phyloP scores from a whole-genome alignment of 768 basidiomycete species.

The Xerocomellus intermedius region DNA sequence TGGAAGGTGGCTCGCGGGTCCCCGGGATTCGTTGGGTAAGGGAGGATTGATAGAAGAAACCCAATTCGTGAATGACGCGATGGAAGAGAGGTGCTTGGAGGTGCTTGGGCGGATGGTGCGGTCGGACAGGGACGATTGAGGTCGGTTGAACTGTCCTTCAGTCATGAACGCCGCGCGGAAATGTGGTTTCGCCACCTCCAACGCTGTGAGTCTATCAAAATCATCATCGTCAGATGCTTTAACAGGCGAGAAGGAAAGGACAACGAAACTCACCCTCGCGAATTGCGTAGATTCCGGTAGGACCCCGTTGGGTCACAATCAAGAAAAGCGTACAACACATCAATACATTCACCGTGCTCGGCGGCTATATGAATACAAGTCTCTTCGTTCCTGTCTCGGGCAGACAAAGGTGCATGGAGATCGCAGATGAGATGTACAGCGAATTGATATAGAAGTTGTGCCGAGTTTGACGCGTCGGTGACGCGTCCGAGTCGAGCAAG shows the following conservation, averaged over 20 bases:
- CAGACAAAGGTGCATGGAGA: slow-evolving; percentile 65
- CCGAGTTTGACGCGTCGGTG: slow-evolving; percentile 34
- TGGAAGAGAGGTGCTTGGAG: slow-evolving; percentile 43
- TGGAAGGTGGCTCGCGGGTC: slow-evolving; percentile 37
- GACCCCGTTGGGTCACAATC: slow-evolving; percentile 58
- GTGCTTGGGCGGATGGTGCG: slow-evolving; percentile 51
- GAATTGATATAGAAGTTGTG: slow-evolving; percentile 52
- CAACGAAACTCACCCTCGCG: slow-evolving; percentile 56
- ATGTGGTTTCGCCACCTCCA: slow-evolving; percentile 67
- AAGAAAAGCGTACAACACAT: slow-evolving; percentile 60
- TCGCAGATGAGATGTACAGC: slow-evolving; percentile 66
- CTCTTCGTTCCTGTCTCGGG: slow-evolving; percentile 64
- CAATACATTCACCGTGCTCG: slow-evolving; percentile 65
- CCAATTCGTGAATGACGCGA: slow-evolving; percentile 45
- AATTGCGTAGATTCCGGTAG: slow-evolving; percentile 62
- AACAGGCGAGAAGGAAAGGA: not conserved
- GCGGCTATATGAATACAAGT: slow-evolving; percentile 82
- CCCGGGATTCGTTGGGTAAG: slow-evolving; percentile 25
- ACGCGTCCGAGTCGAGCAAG: slow-evolving; percentile 46
- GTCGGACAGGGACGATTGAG: slow-evolving; percentile 53
- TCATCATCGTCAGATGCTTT: not conserved
- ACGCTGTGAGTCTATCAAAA: slow-evolving; percentile 47
- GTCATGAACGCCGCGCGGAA: slow-evolving; percentile 60
- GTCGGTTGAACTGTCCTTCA: slow-evolving; percentile 46
- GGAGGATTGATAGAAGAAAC: slow-evolving; percentile 16